Base-by-base conservation (phyloP, 108 stramenopile genomes). In the Skeletonema menzelii region DNA sequence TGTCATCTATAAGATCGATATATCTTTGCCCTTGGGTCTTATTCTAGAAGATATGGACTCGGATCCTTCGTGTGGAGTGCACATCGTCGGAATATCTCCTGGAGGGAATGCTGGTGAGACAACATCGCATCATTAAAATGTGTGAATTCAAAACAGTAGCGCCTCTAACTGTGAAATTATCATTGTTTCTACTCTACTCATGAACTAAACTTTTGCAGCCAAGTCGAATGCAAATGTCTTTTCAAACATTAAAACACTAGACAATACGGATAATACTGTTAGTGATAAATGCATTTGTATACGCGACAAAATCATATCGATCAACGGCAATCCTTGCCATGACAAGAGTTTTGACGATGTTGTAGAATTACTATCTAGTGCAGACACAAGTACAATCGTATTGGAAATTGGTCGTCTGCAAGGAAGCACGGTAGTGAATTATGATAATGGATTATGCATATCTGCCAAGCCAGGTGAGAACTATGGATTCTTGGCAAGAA, bases 301-400 rank as follows among this genome's bases (percentile, higher is more conserved):
- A 22, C 65, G 74, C 1, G 74, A 75, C 37, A 67, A 75, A 28
- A 67, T 75, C 10, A 63, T 75, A 30, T 75, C 74, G 17, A 59
- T 75, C 35, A 67, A 67, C 56, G 74, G 60, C 20, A 37, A 6
- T 0, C 60, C 74, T 26, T 75, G 74, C 14, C 74, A 75, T 27
- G 74, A 75, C 40, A 63, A 67, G 19, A 64, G 74, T 67, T 75
- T 75, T n/a, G 74, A 75, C 14, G 8, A 55, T 37, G 74, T 75
- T 2, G 67, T 75, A 20, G 34, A 61, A 11, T 24, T 67, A 3
- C 67, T 75, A 17, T 59, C 49, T 4, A 40, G 28, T 15, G 53
- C 64, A 24, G 27, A 64, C 20, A 5, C 63, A 40, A 44, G 56
- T 14, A 27, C 27, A 37, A 26, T 67, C 24, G 68, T 59, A 55